A percentile compares a stretch with the other conserved stretches of the same genome.
phyloP scores from a whole-genome alignment of 2,329 filamentous ascomycete species.

The Sodiomyces alkalinus region DNA sequence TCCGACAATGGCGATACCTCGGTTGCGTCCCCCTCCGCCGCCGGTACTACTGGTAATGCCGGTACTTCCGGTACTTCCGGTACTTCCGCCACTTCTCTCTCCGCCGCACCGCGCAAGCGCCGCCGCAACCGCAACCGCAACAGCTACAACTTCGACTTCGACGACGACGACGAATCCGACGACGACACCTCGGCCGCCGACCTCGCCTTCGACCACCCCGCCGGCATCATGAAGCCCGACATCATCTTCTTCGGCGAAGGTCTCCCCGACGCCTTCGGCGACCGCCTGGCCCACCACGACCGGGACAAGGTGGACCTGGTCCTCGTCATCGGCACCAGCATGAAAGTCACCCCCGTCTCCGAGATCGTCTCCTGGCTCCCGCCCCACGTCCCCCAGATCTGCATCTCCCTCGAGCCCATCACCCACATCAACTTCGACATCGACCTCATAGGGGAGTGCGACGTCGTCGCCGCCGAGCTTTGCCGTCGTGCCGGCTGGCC shows the following conservation, averaged over 20 bases:
- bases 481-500: slow-evolving; percentile 71
- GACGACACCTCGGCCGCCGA: slow-evolving; percentile 27
- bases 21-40: slow-evolving; percentile 21
- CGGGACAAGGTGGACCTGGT: slow-evolving; percentile 71
- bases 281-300: slow-evolving; percentile 69
- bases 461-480: slow-evolving; percentile 76
- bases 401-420: slow-evolving; percentile 74
- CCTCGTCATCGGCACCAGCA: slow-evolving; percentile 87
- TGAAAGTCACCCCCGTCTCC: slow-evolving; percentile 90
- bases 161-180: slow-evolving; percentile 11
- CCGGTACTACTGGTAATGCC: too few relatives aligned
- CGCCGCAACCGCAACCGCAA: slow-evolving; percentile 14
- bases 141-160: background rate
- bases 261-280: slow-evolving; percentile 70
- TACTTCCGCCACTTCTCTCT: slow-evolving; percentile 5
- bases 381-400: slow-evolving; percentile 72
- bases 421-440: slow-evolving; percentile 91
- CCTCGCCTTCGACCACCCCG: slow-evolving; percentile 39
- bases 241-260: slow-evolving; percentile 96
- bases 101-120: slow-evolving; percentile 15
- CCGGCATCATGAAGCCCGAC: slow-evolving; percentile 88
- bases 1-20: too few relatives aligned
- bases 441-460: slow-evolving; percentile 88
- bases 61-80: too few relatives aligned
- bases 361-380: slow-evolving; percentile 77